Evolutionary conservation across 1,284 basidiomycete genomes (phyloP), one percentile per base, ranked within the genome.

Genomic region (Erythrobasidium hasegawianum): DNA sequence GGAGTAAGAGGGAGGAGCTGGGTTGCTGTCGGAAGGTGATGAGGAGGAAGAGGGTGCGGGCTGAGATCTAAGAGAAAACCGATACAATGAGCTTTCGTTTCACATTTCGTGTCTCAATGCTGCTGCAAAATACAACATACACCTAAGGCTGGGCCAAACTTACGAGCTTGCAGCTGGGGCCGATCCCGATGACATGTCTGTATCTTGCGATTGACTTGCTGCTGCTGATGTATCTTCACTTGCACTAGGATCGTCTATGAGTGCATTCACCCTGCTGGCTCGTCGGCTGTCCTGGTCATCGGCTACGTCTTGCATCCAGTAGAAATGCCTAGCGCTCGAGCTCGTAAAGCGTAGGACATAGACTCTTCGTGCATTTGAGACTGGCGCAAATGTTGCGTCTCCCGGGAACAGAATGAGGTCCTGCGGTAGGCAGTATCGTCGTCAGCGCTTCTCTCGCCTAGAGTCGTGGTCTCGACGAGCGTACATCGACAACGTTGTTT

Each of bases 281-380:
- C 66, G 29, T 14, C 52, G 40, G 47, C 67, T 53, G 18, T 74
- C 70, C 7, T 69, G 45, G 1, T 60, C 47, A 9, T 59, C n/a
- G 39, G 72, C 69, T 26, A 64, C 57, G 45, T 75, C 72, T 68
- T 76, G 75, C 59, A 68, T 55, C 75, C 75, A 76, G 67, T 70
- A 76, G 54, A 76, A 73, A 56, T 72, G 69, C 41, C 74, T 59
- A 33, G 74, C 72, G 4, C 70, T 70, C 9, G 69, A 71, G 10
- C 72, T 73, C 43, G 68, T 69, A 70, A 76, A 76, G 56, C 73
- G 72, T 69, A 76, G 74, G 59, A 72, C 72, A 55, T 74, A 72
- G 27, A 73, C 71, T 20, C 75, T 69, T 13, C 67, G 68, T 10
- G 61, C 59, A 20, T 64, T 50, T n/a, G 67, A 55, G 18, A 64